phyloP scores from a whole-genome alignment of 2,329 filamentous ascomycete genomes.

The Clarireedia monteithiana region DNA sequence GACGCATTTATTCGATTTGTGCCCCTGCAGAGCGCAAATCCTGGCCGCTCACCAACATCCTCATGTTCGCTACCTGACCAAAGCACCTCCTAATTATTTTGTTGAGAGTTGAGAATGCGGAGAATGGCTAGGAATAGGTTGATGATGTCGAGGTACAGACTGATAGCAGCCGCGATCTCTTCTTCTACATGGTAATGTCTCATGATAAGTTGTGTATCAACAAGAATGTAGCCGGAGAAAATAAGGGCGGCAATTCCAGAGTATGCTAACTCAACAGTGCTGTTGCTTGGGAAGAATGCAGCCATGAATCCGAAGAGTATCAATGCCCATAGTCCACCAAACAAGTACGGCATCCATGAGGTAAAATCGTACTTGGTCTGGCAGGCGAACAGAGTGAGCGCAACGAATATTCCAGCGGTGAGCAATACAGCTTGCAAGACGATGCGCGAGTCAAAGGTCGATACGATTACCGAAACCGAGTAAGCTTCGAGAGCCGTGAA shows the following conservation, averaged over 20 bases:
- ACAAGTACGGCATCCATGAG: slow-evolving; percentile 91
- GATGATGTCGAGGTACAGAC: slow-evolving; percentile 90
- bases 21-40: not conserved
- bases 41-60: not conserved
- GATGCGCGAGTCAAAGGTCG: slow-evolving; percentile 75
- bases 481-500: slow-evolving; percentile 95
- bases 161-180: slow-evolving; percentile 92
- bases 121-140: slow-evolving; percentile 96
- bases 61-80: not conserved
- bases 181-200: slow-evolving; percentile 96
- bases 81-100: slow-evolving; percentile 62
- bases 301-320: slow-evolving; percentile 91
- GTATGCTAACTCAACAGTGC: slow-evolving; percentile 77
- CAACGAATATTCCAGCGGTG: slow-evolving; percentile 74
- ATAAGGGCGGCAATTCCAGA: slow-evolving; percentile 75
- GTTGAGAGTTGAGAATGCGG: slow-evolving; percentile 87
- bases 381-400: slow-evolving; percentile 82
- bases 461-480: slow-evolving; percentile 84
- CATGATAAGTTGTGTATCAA: slow-evolving; percentile 94
- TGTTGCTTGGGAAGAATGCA: slow-evolving; percentile 78
- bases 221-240: slow-evolving; percentile 90
- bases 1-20: not conserved
- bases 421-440: slow-evolving; percentile 87
- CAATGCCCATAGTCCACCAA: slow-evolving; percentile 81
- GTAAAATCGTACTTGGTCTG: slow-evolving; percentile 99